phyloP scores from a whole-genome alignment of 768 basidiomycete genomes.

The Boletus reticulatus region DNA sequence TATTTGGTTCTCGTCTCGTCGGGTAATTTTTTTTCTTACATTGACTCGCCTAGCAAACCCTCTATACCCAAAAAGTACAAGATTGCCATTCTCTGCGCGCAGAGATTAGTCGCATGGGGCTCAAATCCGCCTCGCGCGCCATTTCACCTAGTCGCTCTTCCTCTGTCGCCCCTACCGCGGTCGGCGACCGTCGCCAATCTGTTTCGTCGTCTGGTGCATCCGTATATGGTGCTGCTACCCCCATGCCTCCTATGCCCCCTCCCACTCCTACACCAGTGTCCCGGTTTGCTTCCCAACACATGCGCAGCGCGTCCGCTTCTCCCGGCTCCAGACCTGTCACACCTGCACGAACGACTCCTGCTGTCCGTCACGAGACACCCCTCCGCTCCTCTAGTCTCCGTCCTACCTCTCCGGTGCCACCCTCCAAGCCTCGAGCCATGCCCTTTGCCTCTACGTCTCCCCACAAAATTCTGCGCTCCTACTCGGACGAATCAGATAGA shows the following conservation, averaged over 20 bases:
- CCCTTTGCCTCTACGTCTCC: conserved; percentile 48
- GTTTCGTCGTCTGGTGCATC: conserved; percentile 32
- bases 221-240: conserved; percentile 30
- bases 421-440: conserved; percentile 47
- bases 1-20: conserved; percentile 35
- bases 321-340: conserved; percentile 34
- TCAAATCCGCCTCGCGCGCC: conserved; percentile 28
- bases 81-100: conserved; percentile 67
- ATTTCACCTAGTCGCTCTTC: conserved; percentile 25
- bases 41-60: conserved; percentile 45
- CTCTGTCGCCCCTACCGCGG: conserved; percentile 25
- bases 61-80: conserved; percentile 66
- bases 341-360: conserved; percentile 30
- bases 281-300: conserved; percentile 52
- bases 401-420: conserved; percentile 29
- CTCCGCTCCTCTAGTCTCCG: conserved; percentile 29
- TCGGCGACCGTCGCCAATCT: conserved; percentile 31
- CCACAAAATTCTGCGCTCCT: conserved; percentile 56
- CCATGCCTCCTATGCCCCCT: conserved; percentile 41
- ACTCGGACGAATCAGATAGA: conserved; percentile 62
- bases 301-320: conserved; percentile 53
- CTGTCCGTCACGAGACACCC: conserved; percentile 30
- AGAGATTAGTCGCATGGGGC: conserved; percentile 56
- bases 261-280: conserved; percentile 47
- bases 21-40: conserved; percentile 10